Evolutionary conservation across 2,329 filamentous ascomycete genomes (phyloP).

Genomic region (Cadophora gregata): DNA sequence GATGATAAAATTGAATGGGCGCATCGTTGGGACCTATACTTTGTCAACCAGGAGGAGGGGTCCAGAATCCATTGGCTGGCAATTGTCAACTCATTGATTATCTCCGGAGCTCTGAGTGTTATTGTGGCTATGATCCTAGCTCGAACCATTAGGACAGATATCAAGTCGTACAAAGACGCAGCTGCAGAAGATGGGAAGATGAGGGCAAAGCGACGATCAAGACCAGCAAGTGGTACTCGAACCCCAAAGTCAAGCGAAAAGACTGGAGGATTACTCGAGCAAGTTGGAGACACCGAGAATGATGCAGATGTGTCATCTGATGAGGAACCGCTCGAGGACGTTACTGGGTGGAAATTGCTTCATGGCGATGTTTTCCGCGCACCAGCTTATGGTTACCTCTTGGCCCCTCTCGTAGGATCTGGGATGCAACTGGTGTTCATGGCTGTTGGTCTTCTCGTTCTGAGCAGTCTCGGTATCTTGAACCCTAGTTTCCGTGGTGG

Average conservation of each 20-base stretch:
- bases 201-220: slow-evolving; percentile 55
- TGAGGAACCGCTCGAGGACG: slow-evolving; percentile 77
- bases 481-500: slow-evolving; percentile 91
- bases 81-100: slow-evolving; percentile 85
- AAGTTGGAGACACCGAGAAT: slow-evolving; percentile 57
- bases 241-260: slow-evolving; percentile 58
- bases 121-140: slow-evolving; percentile 82
- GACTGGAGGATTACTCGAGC: slow-evolving; percentile 63
- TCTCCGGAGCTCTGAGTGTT: slow-evolving; percentile 78
- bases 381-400: slow-evolving; percentile 71
- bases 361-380: slow-evolving; percentile 88
- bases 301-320: slow-evolving; percentile 65
- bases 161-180: slow-evolving; percentile 74
- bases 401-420: slow-evolving; percentile 83
- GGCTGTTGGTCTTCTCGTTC: slow-evolving; percentile 71
- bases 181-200: slow-evolving; percentile 70
- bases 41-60: slow-evolving; percentile 84
- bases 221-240: slow-evolving; percentile 47
- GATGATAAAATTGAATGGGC: slow-evolving; percentile 82
- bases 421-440: slow-evolving; percentile 88
- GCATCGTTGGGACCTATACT: slow-evolving; percentile 88
- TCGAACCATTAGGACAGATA: slow-evolving; percentile 78
- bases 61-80: slow-evolving; percentile 86
- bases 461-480: slow-evolving; percentile 77
- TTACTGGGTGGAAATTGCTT: slow-evolving; percentile 86